Evolutionary conservation across 805 yeast genomes (phyloP), one percentile per base, ranked within the genome.

Genomic region (Hanseniaspora mollemarum): DNA sequence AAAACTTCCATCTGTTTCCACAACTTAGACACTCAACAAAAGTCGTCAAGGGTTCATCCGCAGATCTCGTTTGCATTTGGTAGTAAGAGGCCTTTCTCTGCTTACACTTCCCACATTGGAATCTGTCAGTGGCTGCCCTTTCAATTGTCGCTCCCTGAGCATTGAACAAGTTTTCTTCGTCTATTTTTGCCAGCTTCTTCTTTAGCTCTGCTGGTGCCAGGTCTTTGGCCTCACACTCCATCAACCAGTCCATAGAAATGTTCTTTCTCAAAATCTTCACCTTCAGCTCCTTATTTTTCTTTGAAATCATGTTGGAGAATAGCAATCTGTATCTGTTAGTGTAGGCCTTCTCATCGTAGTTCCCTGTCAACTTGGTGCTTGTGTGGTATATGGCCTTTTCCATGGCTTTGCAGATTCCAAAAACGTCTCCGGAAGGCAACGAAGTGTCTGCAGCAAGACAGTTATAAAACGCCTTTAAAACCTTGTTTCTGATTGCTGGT

Each of bases 21-120:
- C 98, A 92, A 57, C 78, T 86, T 62, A 88, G 96, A 71, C 98
- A 92, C 3, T 96, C 88, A 71, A 98, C 92, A 65, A 92, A 92
- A 1, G 98, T 92, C 7, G 98, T 92, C 61, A 92, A 76, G 54
- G 98, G 98, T 68, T 92, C 98, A 77, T 92, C 98, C 18, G 98
- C 98, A 53, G 95, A 85, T 68, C 98, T 76, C 31, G 98, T 92
- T 72, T 92, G 98, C 82, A 92, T 76, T 70, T 92, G 98, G 67
- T 88, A 90, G 66, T 92, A 92, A 59, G 94, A 83, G 38, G 92
- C 98, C 71, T 87, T 87, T 74, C 88, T 87, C 65, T 87, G 90
- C 68, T 90, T 92, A 76, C 98, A 92, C 67, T 90, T 92, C 46
- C 97, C 96, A 69, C 98, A 92, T 1, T 94, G 83, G 66, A 92